Evolutionary conservation across 1,284 basidiomycete genomes (phyloP), one percentile per base, ranked within the genome.

Genomic region (Ustilago shanxiensis): DNA sequence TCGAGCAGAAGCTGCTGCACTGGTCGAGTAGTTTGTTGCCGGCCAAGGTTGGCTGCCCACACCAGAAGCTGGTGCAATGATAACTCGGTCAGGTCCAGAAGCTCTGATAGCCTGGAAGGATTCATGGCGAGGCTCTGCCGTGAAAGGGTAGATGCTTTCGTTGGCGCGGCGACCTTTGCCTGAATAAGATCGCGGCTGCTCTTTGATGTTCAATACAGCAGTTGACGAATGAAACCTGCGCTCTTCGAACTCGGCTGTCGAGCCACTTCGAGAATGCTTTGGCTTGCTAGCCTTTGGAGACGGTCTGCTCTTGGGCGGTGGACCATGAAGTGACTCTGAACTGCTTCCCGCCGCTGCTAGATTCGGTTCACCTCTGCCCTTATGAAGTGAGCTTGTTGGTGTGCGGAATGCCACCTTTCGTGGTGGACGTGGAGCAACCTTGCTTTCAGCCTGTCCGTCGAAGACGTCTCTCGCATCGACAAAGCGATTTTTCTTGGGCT

Each of bases 21-120:
- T 47, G 44, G 53, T 20, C 14, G 47, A 28, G 14, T 52, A 52
- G 18, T 52, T 52, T 13, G 51, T 31, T 11, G 29, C 52, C 9
- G 52, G 52, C 20, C 41, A 29, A 8, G 9, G 24, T n/a, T 28
- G 33, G 13, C 33, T 41, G 28, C 60, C 51, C 1, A 41, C 24
- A 9, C 24, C 11, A n/a, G 28, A 33, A 20, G 56, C 26, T 16
- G 26, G 60, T 20, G 58, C 60, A 22, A 72, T 72, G 37, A 66
- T 57, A 39, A 66, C 60, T 10, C 70, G 70, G 53, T 72, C 64
- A 5, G 70, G 60, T 2, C 60, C 64, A 10, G 60, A 66, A 0
- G 44, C 60, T 39, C 64, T 56, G 37, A 66, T 60, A 18, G 70
- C 70, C 41, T 72, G 60, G 52, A 63, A 66, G 7, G 59, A 57